Base-by-base conservation (phyloP, 2,329 filamentous ascomycete genomes). In the Aspergillus sclerotialis region DNA sequence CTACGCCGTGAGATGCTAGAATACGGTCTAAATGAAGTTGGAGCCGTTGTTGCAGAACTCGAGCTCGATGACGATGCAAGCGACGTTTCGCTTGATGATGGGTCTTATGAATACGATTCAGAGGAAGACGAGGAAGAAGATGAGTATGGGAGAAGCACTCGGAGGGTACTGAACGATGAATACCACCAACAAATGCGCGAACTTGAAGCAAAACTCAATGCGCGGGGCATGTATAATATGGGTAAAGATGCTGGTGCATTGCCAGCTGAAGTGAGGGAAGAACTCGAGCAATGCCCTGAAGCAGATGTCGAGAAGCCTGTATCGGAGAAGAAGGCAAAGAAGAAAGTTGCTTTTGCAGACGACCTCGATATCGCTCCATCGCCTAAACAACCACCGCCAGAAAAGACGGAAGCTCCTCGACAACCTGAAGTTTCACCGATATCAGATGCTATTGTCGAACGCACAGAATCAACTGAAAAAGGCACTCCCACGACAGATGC, bases 1-100 rank as follows among this genome's bases (percentile, higher is more conserved):
- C 61, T 94, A 15, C 80, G 92, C 5, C 77, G 81, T 37, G 81
- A 95, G 52, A 96, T 98, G 89, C 71, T 96, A 6, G 75, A 84
- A 43, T 98, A 96, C 55, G 82, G 85, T 41, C 68, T 94, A 61
- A 81, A 82, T 28, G 90, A 96, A 58, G 81, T 98, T 37, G 87
- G 88, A 4, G 79, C 86, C 24, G 84, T 98, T 3, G 92, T 98
- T 11, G 92, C 92, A 11, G 88, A 96, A 62, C 74, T 98, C 29
- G 78, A 93, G 38, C 61, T 96, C 2, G 86, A 94, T 42, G 81
- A 89, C 39, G 69, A 69, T 12, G 67, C 56, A 17, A 70, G 65
- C 38, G 67, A 72, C 3, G 48, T 67, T 7, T 68, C 65, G 4
- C 48, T 64, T 21, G 77, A 78, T 33, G 74, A 73, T 30, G 69